phyloP scores from a whole-genome alignment of 805 yeast genomes.

The Ogataea dorogensis region DNA sequence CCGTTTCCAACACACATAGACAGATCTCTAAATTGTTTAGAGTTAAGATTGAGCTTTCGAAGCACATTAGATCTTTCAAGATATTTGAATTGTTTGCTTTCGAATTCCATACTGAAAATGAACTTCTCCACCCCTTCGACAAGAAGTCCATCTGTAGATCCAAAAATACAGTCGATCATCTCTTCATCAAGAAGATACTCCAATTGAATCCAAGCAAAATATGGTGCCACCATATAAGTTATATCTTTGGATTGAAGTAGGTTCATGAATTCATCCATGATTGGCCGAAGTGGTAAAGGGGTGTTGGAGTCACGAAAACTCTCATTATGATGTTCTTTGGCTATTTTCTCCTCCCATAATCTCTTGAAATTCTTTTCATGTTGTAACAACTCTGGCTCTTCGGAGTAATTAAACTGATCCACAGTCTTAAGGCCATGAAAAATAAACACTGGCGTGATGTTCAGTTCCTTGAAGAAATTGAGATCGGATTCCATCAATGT shows the following conservation, averaged over 20 bases:
- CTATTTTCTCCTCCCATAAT: slow-evolving; percentile 43
- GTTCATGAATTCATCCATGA: slow-evolving; percentile 53
- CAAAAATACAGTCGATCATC: slow-evolving; percentile 72
- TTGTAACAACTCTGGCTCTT: slow-evolving; percentile 30
- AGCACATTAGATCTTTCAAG: slow-evolving; percentile 59
- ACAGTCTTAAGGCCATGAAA: slow-evolving; percentile 62
- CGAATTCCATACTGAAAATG: slow-evolving; percentile 68
- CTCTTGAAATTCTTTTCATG: slow-evolving; percentile 44
- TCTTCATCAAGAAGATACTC: slow-evolving; percentile 60
- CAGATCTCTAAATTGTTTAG: slow-evolving; percentile 71
- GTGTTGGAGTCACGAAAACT: slow-evolving; percentile 53
- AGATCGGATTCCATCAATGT: slow-evolving; percentile 61
- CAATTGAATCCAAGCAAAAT: slow-evolving; percentile 75
- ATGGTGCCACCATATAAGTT: slow-evolving; percentile 79
- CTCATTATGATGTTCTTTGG: slow-evolving; percentile 36
- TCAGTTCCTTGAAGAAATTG: slow-evolving; percentile 53
- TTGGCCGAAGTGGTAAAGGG: slow-evolving; percentile 48
- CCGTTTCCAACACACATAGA: slow-evolving; percentile 78
- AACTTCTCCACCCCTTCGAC: slow-evolving; percentile 60
- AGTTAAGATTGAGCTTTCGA: slow-evolving; percentile 56
- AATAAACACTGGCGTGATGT: slow-evolving; percentile 77
- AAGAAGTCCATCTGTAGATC: slow-evolving; percentile 78
- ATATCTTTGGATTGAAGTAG: slow-evolving; percentile 55
- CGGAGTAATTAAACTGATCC: slow-evolving; percentile 28
- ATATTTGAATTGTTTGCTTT: slow-evolving; percentile 61